Percentiles rank a stretch among this genome's conserved stretches.
phyloP scores from a whole-genome alignment of 1,284 basidiomycete species.

The Rhodotorula sp. region DNA sequence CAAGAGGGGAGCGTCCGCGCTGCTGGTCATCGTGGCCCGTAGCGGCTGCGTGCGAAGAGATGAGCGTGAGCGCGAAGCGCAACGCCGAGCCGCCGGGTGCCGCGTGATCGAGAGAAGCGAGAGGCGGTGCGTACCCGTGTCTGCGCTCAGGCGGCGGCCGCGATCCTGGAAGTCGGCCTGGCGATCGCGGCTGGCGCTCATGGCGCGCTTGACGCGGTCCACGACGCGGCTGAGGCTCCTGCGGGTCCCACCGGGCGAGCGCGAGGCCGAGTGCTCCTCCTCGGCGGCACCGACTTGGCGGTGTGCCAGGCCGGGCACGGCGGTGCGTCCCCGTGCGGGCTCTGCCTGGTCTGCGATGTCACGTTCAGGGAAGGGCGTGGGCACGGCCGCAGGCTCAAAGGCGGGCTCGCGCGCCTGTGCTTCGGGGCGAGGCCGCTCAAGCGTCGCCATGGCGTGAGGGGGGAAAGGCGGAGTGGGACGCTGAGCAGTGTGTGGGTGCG shows the following conservation, averaged over 20 bases:
- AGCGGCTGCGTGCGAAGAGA: background rate
- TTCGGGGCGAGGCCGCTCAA: constrained; percentile 15
- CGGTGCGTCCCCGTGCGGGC: background rate
- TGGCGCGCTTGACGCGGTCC: constrained; percentile 20
- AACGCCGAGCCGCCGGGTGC: background rate
- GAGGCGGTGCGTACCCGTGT: background rate
- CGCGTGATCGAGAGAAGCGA: background rate
- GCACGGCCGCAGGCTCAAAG: constrained; percentile 11
- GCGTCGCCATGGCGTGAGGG: constrained; percentile 16
- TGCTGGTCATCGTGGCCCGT: constrained; percentile 13
- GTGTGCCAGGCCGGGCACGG: background rate
- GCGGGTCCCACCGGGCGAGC: constrained; percentile 16
- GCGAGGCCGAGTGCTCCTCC: constrained; percentile 3
- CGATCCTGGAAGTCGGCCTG: background rate
- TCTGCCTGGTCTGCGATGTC: background rate
- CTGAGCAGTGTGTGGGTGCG: too few relatives aligned
- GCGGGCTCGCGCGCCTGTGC: too few relatives aligned
- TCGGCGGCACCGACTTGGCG: background rate
- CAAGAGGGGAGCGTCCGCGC: constrained; percentile 25
- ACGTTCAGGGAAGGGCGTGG: constrained; percentile 17
- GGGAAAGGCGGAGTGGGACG: background rate
- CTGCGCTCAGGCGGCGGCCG: constrained; percentile 3
- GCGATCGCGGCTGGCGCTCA: constrained; percentile 18
- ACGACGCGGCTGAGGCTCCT: constrained; percentile 28
- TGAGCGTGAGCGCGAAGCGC: background rate